Conservation (phyloP, 2,329 filamentous ascomycete species). For the Aspergillus hortae region DNA sequence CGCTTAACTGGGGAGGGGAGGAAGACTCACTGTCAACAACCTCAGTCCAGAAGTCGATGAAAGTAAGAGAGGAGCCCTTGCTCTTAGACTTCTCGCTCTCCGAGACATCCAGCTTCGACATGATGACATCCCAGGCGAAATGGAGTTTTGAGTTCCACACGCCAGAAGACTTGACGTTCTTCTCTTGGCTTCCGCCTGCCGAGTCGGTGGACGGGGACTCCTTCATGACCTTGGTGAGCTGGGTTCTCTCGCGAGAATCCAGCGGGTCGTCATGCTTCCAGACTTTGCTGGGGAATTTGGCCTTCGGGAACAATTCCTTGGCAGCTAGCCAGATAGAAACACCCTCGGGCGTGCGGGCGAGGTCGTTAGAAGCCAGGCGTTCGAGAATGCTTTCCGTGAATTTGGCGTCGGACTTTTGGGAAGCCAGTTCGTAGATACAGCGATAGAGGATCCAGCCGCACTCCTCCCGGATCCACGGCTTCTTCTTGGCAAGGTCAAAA, state of each 20-base stretch:
- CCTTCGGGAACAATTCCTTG: conserved; percentile 59
- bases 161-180: conserved; percentile 50
- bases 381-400: conserved; percentile 62
- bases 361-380: conserved; percentile 59
- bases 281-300: conserved; percentile 64
- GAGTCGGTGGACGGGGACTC: conserved; percentile 48
- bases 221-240: conserved; percentile 73
- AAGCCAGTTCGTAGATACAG: conserved; percentile 56
- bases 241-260: conserved; percentile 61
- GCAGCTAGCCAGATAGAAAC: conserved; percentile 82
- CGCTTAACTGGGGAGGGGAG: not conserved
- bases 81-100: conserved; percentile 27
- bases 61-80: conserved; percentile 44
- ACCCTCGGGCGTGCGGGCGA: conserved; percentile 80
- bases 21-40: conserved; percentile 78
- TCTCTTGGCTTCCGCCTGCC: conserved; percentile 26
- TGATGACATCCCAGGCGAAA: conserved; percentile 81
- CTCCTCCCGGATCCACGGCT: conserved; percentile 84
- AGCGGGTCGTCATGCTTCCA: conserved; percentile 75
- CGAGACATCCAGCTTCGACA: conserved; percentile 43
- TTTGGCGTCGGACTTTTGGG: conserved; percentile 37
- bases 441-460: conserved; percentile 80
- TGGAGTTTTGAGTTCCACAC: conserved; percentile 77
- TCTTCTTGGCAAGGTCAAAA: conserved; percentile 71
- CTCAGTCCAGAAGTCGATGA: conserved; percentile 79